A percentile compares a stretch with the other conserved stretches of the same genome.
These are phyloP conservation scores for Penicillium argentinense DNA, from an alignment of 495 filamentous ascomycete genomes.

Conservation along the genomic window DNA sequence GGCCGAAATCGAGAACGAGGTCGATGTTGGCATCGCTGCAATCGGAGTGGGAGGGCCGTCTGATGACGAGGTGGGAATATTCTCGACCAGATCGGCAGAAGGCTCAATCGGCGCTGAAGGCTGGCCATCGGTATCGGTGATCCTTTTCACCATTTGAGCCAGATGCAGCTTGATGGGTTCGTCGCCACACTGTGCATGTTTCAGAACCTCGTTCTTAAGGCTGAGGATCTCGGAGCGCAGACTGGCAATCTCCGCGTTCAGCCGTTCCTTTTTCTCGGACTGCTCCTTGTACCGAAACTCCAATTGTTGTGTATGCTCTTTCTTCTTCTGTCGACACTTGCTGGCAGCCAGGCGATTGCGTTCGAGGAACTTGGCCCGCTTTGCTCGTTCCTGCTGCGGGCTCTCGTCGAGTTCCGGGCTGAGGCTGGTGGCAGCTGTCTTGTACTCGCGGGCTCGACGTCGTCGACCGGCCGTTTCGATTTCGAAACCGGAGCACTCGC, in stretches of 20 bases:
- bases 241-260: conserved; percentile 58
- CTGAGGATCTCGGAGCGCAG: conserved; percentile 45
- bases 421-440: conserved; percentile 19
- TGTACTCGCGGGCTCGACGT: conserved; percentile 17
- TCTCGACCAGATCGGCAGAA: conserved; percentile 5
- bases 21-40: background rate
- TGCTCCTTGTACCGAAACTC: conserved; percentile 45
- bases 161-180: conserved; percentile 52
- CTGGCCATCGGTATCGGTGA: conserved; percentile 27
- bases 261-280: conserved; percentile 61
- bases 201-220: conserved; percentile 58
- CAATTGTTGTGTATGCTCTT: conserved; percentile 64
- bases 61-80: background rate
- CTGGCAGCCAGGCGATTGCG: conserved; percentile 81
- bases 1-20: background rate
- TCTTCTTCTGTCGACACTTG: conserved; percentile 88
- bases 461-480: conserved; percentile 12
- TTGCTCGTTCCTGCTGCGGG: conserved; percentile 26
- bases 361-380: conserved; percentile 62
- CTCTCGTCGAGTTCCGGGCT: conserved; percentile 27
- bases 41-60: background rate
- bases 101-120: background rate
- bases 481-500: conserved; percentile 7
- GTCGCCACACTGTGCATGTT: conserved; percentile 60
- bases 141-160: conserved; percentile 43